Evolutionary conservation across 306 rosid species (phyloP).

Genomic region (Ormosia semicastrata): DNA sequence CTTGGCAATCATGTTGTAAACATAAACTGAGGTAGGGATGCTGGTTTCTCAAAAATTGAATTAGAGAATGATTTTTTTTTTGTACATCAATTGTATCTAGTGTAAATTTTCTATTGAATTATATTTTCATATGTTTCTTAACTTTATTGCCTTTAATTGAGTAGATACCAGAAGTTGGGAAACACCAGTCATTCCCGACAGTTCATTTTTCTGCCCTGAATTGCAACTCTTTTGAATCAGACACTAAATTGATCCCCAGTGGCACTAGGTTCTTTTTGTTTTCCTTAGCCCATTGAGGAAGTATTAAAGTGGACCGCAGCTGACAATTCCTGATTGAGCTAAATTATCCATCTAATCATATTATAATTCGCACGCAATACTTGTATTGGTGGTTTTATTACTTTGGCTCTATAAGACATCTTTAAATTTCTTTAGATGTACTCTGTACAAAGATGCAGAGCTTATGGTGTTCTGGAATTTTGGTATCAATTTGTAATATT

Average conservation of each 20-base stretch:
- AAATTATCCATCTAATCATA: background rate
- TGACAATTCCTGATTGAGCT: background rate
- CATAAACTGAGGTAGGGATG: slow-evolving; percentile 12
- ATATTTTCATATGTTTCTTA: background rate
- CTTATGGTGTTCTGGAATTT: background rate
- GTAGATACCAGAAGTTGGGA: background rate
- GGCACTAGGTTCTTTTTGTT: background rate
- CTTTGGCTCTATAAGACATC: background rate
- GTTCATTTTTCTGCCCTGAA: background rate
- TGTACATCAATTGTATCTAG: background rate
- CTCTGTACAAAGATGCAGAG: background rate
- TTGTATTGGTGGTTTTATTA: background rate
- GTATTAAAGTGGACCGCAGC: background rate
- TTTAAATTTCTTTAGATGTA: background rate
- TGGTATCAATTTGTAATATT: background rate
- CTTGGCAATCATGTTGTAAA: background rate
- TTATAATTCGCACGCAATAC: background rate
- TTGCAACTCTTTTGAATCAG: background rate
- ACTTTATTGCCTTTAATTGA: background rate
- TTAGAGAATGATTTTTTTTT: background rate
- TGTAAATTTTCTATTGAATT: background rate
- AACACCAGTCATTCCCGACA: background rate
- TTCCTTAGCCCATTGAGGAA: background rate
- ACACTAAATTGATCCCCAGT: background rate
- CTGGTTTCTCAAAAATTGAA: slow-evolving; percentile 2